A percentile compares a stretch with the other conserved stretches of the same genome.
Evolutionary conservation across 179 eudicot genomes (phyloP).

Genomic region (Silene coronaria): DNA sequence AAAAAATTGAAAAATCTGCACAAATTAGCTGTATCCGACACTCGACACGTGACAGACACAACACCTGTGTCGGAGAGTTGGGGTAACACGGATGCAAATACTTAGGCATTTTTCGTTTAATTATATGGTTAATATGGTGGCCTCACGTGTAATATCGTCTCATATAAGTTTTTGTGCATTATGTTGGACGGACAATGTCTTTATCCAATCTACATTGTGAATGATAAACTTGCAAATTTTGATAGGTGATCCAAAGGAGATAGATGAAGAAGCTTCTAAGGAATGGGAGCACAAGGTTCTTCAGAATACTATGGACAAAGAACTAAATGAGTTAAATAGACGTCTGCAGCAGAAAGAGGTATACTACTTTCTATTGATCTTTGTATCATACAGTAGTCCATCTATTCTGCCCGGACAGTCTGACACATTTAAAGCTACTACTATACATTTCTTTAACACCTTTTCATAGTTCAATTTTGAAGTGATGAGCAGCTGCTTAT

Average conservation of each 20-base stretch:
- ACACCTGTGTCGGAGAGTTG: too few relatives aligned
- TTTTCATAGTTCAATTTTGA: neutral
- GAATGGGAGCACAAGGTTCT: slow-evolving; percentile 97
- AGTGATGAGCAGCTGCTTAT: neutral
- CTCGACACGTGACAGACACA: too few relatives aligned
- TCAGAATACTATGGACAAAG: slow-evolving; percentile 93
- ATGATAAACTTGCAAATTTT: slow-evolving; percentile 19
- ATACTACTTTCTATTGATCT: slow-evolving; percentile 11
- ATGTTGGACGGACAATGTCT: neutral
- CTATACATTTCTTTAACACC: neutral
- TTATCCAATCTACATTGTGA: neutral
- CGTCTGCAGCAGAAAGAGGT: slow-evolving; percentile 98
- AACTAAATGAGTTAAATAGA: slow-evolving; percentile 72
- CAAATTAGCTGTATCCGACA: too few relatives aligned
- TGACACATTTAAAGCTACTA: neutral
- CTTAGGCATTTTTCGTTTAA: too few relatives aligned
- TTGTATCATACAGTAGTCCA: neutral
- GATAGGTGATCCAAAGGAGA: slow-evolving; percentile 72
- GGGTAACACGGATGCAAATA: too few relatives aligned
- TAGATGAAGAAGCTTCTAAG: slow-evolving; percentile 91
- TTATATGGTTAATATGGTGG: neutral
- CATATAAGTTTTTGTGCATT: neutral
- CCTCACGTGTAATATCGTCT: neutral
- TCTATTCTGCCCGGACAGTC: neutral
- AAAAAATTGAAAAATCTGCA: too few relatives aligned